Percentiles rank a stretch among this genome's conserved stretches.
phyloP scores from a whole-genome alignment of 257 asterid genomes.

The Nicotiana knightiana region DNA sequence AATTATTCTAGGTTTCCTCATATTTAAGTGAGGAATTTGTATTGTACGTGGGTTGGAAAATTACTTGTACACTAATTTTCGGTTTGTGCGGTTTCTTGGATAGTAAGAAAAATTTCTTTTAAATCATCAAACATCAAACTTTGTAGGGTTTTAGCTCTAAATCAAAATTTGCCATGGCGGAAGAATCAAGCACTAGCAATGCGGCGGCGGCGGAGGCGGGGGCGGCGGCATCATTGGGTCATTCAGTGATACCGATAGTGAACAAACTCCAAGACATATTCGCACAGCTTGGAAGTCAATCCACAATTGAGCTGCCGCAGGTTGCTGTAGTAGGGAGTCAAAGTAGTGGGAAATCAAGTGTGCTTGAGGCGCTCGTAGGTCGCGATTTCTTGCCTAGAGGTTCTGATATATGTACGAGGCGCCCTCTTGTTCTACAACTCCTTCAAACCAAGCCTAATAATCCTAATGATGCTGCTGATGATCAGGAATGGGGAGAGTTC shows the following conservation, averaged over 20 bases:
- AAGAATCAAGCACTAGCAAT: slow-evolving; percentile 28
- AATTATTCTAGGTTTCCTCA: too few species aligned
- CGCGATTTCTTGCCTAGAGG: slow-evolving; percentile 98
- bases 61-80: too few species aligned
- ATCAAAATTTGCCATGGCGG: slow-evolving; percentile 45
- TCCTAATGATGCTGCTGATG: slow-evolving; percentile 36
- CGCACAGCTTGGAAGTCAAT: slow-evolving; percentile 71
- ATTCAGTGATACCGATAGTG: slow-evolving; percentile 73
- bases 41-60: too few species aligned
- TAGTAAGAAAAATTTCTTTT: too few species aligned
- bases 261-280: slow-evolving; percentile 89
- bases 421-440: slow-evolving; percentile 88
- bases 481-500: slow-evolving; percentile 93
- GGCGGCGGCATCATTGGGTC: slow-evolving; percentile 46
- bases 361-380: slow-evolving; percentile 92
- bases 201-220: neutral
- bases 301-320: slow-evolving; percentile 83
- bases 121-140: too few species aligned
- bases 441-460: slow-evolving; percentile 50
- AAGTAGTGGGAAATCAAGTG: slow-evolving; percentile 99
- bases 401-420: slow-evolving; percentile 80
- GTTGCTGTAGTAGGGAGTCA: slow-evolving; percentile 98
- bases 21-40: too few species aligned
- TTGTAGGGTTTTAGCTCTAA: neutral
- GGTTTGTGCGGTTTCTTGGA: too few species aligned